Evolutionary conservation across 1,284 basidiomycete species (phyloP).

Genomic region (Xerocomus nothofagi): DNA sequence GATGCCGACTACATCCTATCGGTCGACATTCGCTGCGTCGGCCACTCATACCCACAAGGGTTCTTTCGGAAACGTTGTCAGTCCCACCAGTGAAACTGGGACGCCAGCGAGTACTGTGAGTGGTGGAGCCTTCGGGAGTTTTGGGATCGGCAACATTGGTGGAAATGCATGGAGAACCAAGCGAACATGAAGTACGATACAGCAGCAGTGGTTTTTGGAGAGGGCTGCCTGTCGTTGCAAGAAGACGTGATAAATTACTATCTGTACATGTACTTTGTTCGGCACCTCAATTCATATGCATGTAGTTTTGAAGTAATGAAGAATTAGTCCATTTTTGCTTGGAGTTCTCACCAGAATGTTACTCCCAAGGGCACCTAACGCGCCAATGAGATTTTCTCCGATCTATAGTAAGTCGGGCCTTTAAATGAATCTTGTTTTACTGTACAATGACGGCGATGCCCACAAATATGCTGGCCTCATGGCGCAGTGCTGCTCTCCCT

Average conservation of each 20-base stretch:
- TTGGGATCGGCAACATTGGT: conserved; percentile 46
- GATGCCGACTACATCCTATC: conserved; percentile 61
- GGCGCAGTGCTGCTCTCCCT: background rate
- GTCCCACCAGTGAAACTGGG: conserved; percentile 26
- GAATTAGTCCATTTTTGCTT: background rate
- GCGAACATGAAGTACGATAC: conserved; percentile 20
- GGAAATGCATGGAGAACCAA: conserved; percentile 30
- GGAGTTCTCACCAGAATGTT: background rate
- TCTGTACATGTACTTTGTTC: conserved; percentile 22
- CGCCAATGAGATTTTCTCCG: background rate
- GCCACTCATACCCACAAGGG: conserved; percentile 23
- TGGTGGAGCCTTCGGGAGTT: conserved; percentile 50
- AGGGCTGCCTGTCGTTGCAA: background rate
- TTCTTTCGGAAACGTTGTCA: conserved; percentile 19
- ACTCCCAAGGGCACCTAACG: background rate
- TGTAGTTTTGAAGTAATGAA: too few species aligned
- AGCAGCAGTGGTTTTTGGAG: background rate
- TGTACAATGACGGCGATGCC: background rate
- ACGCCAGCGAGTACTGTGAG: conserved; percentile 18
- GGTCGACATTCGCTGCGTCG: conserved; percentile 54
- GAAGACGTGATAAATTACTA: conserved; percentile 8
- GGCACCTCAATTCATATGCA: too few species aligned
- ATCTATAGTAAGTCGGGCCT: background rate
- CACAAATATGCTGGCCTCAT: background rate
- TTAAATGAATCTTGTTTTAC: conserved; percentile 8